Evolutionary conservation across 1,284 basidiomycete genomes (phyloP).

Genomic region (Cryptococcus jaspeensis): DNA sequence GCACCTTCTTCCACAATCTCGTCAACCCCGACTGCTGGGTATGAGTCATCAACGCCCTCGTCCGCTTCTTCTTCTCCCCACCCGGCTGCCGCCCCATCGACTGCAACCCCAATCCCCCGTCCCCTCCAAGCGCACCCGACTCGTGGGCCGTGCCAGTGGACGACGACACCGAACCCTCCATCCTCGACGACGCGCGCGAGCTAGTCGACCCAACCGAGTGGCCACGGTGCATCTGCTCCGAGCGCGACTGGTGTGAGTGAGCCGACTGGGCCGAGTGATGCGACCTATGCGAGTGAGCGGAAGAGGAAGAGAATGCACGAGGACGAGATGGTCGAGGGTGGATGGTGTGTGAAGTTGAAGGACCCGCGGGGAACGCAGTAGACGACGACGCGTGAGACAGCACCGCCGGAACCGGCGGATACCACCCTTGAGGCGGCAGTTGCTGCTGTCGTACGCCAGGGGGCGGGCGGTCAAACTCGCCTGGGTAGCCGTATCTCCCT

Average conservation of each 20-base stretch:
- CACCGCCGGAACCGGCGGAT: too few species aligned
- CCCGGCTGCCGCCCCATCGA: neutral
- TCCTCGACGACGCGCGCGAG: too few species aligned
- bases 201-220: too few species aligned
- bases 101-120: neutral
- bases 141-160: neutral
- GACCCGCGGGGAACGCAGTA: neutral
- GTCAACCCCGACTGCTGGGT: conserved; percentile 13
- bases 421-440: too few species aligned
- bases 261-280: conserved; percentile 6
- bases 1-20: conserved; percentile 28
- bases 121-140: neutral
- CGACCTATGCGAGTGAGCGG: neutral
- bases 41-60: conserved; percentile 20
- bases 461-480: too few species aligned
- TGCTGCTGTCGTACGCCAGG: too few species aligned
- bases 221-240: neutral
- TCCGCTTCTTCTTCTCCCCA: conserved; percentile 12
- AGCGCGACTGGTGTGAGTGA: conserved; percentile 8
- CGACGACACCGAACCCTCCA: too few species aligned
- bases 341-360: neutral
- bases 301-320: too few species aligned
- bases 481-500: too few species aligned
- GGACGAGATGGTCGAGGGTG: neutral
- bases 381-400: too few species aligned